Evolutionary conservation across 1,284 basidiomycete genomes (phyloP).

Genomic region (Boletellus sp.): DNA sequence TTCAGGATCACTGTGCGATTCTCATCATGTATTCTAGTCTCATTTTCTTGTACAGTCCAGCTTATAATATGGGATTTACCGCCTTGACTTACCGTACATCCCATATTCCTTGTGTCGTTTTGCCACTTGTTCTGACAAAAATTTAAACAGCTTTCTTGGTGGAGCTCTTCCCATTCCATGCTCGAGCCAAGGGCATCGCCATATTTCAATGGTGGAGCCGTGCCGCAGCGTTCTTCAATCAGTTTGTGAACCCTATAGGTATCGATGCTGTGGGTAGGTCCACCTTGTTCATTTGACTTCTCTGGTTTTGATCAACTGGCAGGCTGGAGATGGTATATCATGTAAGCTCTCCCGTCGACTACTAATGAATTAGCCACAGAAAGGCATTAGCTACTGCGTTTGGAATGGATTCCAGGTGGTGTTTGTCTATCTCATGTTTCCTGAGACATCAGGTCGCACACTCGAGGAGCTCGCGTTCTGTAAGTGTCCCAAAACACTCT

Average conservation of each 20-base stretch:
- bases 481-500: conserved; percentile 29
- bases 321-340: conserved; percentile 23
- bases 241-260: conserved; percentile 19
- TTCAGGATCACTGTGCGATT: neutral
- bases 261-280: conserved; percentile 12
- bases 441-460: conserved; percentile 51
- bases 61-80: conserved; percentile 7
- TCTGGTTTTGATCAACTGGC: neutral
- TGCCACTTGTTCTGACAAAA: neutral
- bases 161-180: conserved; percentile 27
- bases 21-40: conserved; percentile 4
- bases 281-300: no score
- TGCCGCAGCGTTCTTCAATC: conserved; percentile 8
- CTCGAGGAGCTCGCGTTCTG: conserved; percentile 60
- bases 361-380: no score
- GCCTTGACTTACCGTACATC: conserved; percentile 12
- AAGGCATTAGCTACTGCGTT: conserved; percentile 36
- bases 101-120: neutral
- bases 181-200: conserved; percentile 15
- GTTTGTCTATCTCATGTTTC: conserved; percentile 51
- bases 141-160: conserved; percentile 19
- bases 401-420: conserved; percentile 45
- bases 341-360: conserved; percentile 9
- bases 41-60: conserved; percentile 8
- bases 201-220: conserved; percentile 16